These are phyloP conservation scores for Eimeria sp. DNA, from an alignment of 169 alveolate genomes.

Conservation along the genomic window DNA sequence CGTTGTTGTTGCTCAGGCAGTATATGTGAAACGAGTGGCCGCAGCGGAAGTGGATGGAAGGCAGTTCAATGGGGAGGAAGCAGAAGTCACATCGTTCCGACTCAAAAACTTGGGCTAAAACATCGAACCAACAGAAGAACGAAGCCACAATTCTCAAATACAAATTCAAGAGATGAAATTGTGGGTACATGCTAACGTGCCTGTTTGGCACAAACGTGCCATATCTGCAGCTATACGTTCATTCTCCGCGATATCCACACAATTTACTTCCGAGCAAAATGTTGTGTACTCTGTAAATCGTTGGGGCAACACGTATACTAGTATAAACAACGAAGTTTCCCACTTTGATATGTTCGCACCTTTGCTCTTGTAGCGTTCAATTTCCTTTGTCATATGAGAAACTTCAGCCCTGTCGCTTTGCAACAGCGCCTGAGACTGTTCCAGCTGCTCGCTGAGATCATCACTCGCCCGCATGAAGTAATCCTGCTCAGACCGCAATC, in stretches of 20 bases:
- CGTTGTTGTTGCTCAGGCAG: conserved; percentile 78
- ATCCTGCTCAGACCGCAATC: conserved; percentile 29
- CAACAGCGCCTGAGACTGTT: conserved; percentile 56
- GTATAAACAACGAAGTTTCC: background rate
- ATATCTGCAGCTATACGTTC: background rate
- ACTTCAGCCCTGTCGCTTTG: conserved; percentile 72
- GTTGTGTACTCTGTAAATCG: background rate
- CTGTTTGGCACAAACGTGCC: background rate
- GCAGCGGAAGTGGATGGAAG: conserved; percentile 82
- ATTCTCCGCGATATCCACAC: background rate
- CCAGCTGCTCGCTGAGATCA: conserved; percentile 53
- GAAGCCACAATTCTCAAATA: background rate
- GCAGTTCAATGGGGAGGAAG: conserved; percentile 75
- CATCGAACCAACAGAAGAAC: background rate
- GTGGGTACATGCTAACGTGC: background rate
- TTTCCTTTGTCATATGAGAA: conserved; percentile 60
- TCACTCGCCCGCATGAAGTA: conserved; percentile 66
- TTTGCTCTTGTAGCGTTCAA: conserved; percentile 38
- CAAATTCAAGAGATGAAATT: background rate
- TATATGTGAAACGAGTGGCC: conserved; percentile 80
- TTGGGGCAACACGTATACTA: background rate
- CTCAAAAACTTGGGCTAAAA: conserved; percentile 71
- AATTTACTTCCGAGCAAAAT: background rate
- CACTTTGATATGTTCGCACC: conserved; percentile 14
- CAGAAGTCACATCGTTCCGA: conserved; percentile 72